phyloP scores from a whole-genome alignment of 2,329 filamentous ascomycete species.

The Celoporthe dispersa region DNA sequence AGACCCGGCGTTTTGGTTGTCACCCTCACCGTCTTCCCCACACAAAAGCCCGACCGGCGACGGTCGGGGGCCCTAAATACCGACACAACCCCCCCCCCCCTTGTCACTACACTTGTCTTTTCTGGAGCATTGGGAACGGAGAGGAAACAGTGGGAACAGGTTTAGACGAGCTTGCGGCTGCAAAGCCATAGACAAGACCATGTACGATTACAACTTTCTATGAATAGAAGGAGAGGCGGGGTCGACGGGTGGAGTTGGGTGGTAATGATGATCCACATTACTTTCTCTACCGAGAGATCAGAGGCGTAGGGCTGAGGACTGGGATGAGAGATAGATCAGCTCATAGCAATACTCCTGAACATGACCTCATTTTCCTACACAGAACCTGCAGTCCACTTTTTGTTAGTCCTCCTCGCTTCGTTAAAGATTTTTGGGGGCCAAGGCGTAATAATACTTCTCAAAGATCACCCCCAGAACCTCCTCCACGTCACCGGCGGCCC shows the following conservation, averaged over 20 bases:
- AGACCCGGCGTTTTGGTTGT: slow-evolving; percentile 15
- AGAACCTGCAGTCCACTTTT: slow-evolving; percentile 50
- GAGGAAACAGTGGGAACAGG: background rate
- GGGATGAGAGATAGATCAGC: slow-evolving; percentile 23
- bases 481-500: slow-evolving; percentile 87
- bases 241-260: background rate
- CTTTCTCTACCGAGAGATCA: slow-evolving; percentile 1
- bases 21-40: slow-evolving; percentile 20
- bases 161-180: slow-evolving; percentile 2
- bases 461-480: slow-evolving; percentile 97
- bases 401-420: background rate
- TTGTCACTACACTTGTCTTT: slow-evolving; percentile 21
- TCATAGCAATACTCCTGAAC: slow-evolving; percentile 26
- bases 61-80: slow-evolving; percentile 15
- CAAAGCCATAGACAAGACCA: slow-evolving; percentile 6
- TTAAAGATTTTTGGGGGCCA: background rate
- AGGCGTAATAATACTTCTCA: slow-evolving; percentile 77
- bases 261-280: slow-evolving; percentile 13
- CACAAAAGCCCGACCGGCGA: slow-evolving; percentile 14
- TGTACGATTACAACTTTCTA: background rate
- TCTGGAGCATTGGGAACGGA: background rate
- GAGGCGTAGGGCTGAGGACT: background rate
- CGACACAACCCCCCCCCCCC: slow-evolving; percentile 8
- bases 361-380: slow-evolving; percentile 47
- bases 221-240: background rate